These are phyloP conservation scores for Xylaria bambusicola DNA, from an alignment of 495 filamentous ascomycete genomes.

Conservation along the genomic window DNA sequence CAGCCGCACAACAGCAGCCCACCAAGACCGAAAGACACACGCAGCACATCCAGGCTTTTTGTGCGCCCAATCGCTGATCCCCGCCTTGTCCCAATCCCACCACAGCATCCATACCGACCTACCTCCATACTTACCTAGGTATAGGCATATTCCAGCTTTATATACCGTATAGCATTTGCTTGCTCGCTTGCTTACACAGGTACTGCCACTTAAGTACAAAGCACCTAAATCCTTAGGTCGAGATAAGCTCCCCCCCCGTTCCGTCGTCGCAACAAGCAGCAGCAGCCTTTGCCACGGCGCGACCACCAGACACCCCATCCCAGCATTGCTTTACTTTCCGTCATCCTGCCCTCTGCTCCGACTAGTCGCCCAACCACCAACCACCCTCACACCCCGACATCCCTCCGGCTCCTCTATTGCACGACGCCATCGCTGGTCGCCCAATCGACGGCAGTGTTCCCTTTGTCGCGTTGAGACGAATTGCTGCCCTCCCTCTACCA, in stretches of 20 bases:
- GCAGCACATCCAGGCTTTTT: not conserved
- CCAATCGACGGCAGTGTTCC: not conserved
- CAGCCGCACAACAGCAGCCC: slow-evolving; percentile 20
- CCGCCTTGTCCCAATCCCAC: not conserved
- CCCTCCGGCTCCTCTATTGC: not conserved
- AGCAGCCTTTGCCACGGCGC: slow-evolving; percentile 2
- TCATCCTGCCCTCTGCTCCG: slow-evolving; percentile 8
- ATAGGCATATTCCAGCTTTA: too few relatives aligned
- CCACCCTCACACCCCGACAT: not conserved
- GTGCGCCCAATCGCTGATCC: not conserved
- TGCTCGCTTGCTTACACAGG: too few relatives aligned
- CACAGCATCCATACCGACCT: not conserved
- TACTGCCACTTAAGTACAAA: too few relatives aligned
- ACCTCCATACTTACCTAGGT: too few relatives aligned
- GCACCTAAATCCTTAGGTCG: not conserved
- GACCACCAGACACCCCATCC: not conserved
- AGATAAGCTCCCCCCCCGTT: not conserved
- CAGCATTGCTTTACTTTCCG: slow-evolving; percentile 9
- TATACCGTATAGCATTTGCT: too few relatives aligned
- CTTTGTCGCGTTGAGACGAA: not conserved
- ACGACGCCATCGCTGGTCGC: not conserved
- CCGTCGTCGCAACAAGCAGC: slow-evolving; percentile 14
- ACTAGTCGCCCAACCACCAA: slow-evolving; percentile 3
- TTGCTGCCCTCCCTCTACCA: not conserved
- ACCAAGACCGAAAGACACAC: slow-evolving; percentile 23